Conservation (phyloP, 495 filamentous ascomycete genomes). For the Lasiosphaeria hispida region DNA sequence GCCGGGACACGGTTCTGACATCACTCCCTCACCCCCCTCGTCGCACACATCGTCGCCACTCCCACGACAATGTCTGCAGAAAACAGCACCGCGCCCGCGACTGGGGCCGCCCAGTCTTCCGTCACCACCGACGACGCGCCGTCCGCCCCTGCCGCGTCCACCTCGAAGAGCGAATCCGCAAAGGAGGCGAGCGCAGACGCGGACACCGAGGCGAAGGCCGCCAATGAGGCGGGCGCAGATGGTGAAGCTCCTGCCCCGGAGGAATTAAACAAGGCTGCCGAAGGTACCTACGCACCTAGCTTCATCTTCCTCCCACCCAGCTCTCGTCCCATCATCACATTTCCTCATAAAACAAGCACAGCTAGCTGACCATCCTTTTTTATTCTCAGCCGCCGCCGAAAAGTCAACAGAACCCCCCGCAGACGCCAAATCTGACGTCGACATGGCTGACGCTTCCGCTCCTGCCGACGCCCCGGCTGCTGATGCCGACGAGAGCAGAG, state of each 20-base stretch:
- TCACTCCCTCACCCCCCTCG: constrained; percentile 23
- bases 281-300: constrained; percentile 15
- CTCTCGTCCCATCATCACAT: background rate
- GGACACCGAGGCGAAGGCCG: constrained; percentile 19
- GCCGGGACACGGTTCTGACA: constrained; percentile 23
- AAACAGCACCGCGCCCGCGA: constrained; percentile 7
- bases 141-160: constrained; percentile 13
- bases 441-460: constrained; percentile 35
- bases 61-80: constrained; percentile 18
- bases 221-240: constrained; percentile 1
- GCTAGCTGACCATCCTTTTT: constrained; percentile 20
- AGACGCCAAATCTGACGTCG: constrained; percentile 33
- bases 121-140: constrained; percentile 18
- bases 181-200: constrained; percentile 20
- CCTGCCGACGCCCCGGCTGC: constrained; percentile 21
- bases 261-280: constrained; percentile 21
- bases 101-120: background rate
- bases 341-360: background rate
- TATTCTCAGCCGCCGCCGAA: constrained; percentile 18
- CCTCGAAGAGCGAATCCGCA: background rate
- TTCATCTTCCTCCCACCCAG: background rate
- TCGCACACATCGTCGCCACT: constrained; percentile 13
- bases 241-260: constrained; percentile 3
- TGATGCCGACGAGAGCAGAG: constrained; percentile 18
- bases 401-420: constrained; percentile 27